Conservation (phyloP, 2,329 filamentous ascomycete genomes). For the Juglanconis oblonga region DNA sequence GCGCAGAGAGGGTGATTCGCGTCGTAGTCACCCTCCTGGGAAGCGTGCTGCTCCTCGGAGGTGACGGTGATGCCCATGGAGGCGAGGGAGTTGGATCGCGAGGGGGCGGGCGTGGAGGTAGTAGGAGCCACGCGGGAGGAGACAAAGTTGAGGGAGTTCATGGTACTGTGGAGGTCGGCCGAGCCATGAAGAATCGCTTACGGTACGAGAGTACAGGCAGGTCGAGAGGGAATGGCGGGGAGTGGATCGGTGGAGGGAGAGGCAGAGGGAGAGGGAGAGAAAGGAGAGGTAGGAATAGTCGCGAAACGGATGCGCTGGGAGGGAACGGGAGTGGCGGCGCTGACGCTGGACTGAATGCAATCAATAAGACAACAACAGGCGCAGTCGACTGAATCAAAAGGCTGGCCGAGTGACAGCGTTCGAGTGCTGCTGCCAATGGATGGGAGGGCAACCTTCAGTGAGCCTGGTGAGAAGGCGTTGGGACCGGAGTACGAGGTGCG, state of each 20-base stretch:
- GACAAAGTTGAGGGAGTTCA: constrained; percentile 97
- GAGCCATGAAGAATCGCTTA: constrained; percentile 49
- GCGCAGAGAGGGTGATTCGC: constrained; percentile 32
- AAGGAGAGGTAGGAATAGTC: neutral
- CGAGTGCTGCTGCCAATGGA: neutral
- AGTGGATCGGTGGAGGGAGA: neutral
- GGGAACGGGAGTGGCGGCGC: neutral
- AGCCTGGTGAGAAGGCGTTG: neutral
- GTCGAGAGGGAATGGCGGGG: neutral
- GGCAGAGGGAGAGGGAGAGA: neutral
- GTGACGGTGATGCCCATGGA: constrained; percentile 47
- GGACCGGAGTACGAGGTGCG: neutral
- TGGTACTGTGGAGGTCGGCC: constrained; percentile 54
- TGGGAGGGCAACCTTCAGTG: neutral
- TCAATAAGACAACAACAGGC: neutral
- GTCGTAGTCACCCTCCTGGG: constrained; percentile 25
- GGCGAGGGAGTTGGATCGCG: constrained; percentile 60
- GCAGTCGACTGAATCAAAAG: neutral
- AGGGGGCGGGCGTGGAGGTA: constrained; percentile 52
- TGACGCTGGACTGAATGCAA: neutral
- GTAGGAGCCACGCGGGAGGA: constrained; percentile 74
- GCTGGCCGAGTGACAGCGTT: neutral
- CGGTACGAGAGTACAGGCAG: neutral
- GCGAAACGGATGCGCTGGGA: neutral
- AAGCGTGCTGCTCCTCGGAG: constrained; percentile 34